Base-by-base conservation (phyloP, 2,329 filamentous ascomycete genomes). In the Microsporum audouinii region DNA sequence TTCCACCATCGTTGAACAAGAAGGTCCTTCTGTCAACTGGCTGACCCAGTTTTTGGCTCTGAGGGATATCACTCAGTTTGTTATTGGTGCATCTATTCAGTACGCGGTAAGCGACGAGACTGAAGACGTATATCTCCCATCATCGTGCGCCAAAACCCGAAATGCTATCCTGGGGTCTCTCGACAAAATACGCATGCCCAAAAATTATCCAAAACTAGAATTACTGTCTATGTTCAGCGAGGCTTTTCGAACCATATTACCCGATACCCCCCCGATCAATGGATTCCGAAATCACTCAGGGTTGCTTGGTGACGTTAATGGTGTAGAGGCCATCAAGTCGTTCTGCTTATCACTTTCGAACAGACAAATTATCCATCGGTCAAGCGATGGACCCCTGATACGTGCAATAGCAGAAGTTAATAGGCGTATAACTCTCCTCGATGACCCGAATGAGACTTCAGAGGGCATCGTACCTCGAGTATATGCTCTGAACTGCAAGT, bases 31-130 rank as follows among this genome's bases (percentile, higher is more conserved):
- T n/a, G 68, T 62, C n/a, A 63, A 69, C 61, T 77, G 75, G 75
- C 65, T 77, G 8, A 60, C 70, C 3, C 73, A 76, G 57, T 74
- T 75, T 56, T 66, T 77, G 3, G 70, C 75, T 0, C 68, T 77
- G 8, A 67, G 73, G 61, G 75, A 77, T 66, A 66, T 76, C 6
- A 70, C 72, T 0, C 71, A 73, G 10, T 77, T 74, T 59, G 68
- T 75, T 1, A 69, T 76, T 6, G 74, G 71, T 10, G 74, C 75
- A 10, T 75, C 72, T 1, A 61, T 77, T 31, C 75, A 77, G 51
- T 73, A 74, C 61, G 64, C 67, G 2, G 70, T 71, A 10, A 73
- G 74, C 57, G 64, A 68, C 56, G 74, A 74, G 55, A 71, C 66
- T 3, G 66, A 68, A n/a, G 70, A 75, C 65, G 47, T 71, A 27